phyloP scores from a whole-genome alignment of 2,329 filamentous ascomycete species.

The Phialocephala subalpina region DNA sequence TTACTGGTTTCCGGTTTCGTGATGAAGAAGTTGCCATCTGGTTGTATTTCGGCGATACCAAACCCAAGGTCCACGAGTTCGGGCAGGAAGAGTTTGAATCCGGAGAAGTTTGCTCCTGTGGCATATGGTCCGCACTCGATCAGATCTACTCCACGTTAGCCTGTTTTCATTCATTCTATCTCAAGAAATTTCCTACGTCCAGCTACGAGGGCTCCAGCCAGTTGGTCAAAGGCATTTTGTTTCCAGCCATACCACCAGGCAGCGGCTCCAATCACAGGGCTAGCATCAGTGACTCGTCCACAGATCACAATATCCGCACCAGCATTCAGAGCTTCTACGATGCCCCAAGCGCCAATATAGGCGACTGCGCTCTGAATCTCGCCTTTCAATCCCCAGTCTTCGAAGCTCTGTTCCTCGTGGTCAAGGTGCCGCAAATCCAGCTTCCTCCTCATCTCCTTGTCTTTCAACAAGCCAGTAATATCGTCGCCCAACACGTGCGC shows the following conservation, averaged over 20 bases:
- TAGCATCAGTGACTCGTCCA: slow-evolving; percentile 53
- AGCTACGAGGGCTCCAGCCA: slow-evolving; percentile 49
- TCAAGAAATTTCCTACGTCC: slow-evolving; percentile 29
- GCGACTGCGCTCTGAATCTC: slow-evolving; percentile 32
- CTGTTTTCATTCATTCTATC: background rate
- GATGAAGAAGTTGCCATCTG: slow-evolving; percentile 51
- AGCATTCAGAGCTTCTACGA: slow-evolving; percentile 47
- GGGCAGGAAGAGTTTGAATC: slow-evolving; percentile 45
- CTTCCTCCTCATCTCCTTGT: background rate
- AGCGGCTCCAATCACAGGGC: slow-evolving; percentile 50
- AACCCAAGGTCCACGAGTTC: slow-evolving; percentile 51
- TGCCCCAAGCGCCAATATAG: slow-evolving; percentile 49
- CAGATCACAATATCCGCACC: slow-evolving; percentile 55
- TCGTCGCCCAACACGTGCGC: slow-evolving; percentile 29
- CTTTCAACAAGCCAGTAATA: slow-evolving; percentile 15
- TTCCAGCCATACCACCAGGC: slow-evolving; percentile 53
- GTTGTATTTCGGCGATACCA: slow-evolving; percentile 54
- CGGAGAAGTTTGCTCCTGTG: slow-evolving; percentile 34
- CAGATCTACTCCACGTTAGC: slow-evolving; percentile 22
- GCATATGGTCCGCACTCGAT: slow-evolving; percentile 42
- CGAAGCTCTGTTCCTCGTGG: slow-evolving; percentile 24
- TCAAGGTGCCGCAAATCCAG: slow-evolving; percentile 24
- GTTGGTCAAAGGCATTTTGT: slow-evolving; percentile 43
- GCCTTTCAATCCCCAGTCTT: slow-evolving; percentile 30
- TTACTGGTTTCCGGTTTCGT: slow-evolving; percentile 53